These are phyloP conservation scores for Luzula sylvatica DNA, from an alignment of 176 grass and related monocot genomes.

Conservation along the genomic window DNA sequence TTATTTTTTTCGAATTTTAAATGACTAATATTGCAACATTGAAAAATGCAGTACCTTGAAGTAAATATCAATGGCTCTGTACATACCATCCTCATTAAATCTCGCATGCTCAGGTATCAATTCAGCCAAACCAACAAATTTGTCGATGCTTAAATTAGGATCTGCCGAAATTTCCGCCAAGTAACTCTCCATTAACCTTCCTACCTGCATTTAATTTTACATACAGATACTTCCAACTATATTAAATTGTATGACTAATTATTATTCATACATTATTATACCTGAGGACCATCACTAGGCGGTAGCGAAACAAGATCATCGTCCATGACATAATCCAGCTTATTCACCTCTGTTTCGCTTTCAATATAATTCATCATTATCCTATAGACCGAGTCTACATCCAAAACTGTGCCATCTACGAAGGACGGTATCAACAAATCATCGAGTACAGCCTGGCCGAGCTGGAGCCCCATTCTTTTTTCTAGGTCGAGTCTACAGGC, in stretches of 20 bases:
- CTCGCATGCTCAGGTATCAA: conserved; percentile 64
- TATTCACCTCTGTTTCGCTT: conserved; percentile 33
- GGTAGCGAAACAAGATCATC: conserved; percentile 49
- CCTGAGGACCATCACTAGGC: conserved; percentile 29
- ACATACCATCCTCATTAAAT: conserved; percentile 85
- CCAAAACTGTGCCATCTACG: conserved; percentile 30
- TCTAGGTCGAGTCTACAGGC: conserved; percentile 83
- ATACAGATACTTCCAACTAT: neutral
- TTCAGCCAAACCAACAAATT: conserved; percentile 53
- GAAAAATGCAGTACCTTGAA: conserved; percentile 39
- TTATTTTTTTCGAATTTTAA: neutral
- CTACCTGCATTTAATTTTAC: conserved; percentile 22
- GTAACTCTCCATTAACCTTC: conserved; percentile 77
- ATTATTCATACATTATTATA: neutral
- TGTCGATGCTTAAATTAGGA: conserved; percentile 42
- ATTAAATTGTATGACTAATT: too few species aligned
- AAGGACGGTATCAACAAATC: conserved; percentile 71
- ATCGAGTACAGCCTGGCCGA: conserved; percentile 62
- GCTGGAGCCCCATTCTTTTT: conserved; percentile 64
- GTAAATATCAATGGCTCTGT: conserved; percentile 90
- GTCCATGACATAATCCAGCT: conserved; percentile 58
- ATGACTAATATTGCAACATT: neutral
- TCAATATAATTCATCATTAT: conserved; percentile 77
- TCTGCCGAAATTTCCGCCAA: conserved; percentile 79
- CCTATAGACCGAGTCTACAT: conserved; percentile 72